Percentiles rank a stretch among this genome's conserved stretches.
Conservation (phyloP, 371 early-diverging fungal species). For the Mortierella sp. region DNA sequence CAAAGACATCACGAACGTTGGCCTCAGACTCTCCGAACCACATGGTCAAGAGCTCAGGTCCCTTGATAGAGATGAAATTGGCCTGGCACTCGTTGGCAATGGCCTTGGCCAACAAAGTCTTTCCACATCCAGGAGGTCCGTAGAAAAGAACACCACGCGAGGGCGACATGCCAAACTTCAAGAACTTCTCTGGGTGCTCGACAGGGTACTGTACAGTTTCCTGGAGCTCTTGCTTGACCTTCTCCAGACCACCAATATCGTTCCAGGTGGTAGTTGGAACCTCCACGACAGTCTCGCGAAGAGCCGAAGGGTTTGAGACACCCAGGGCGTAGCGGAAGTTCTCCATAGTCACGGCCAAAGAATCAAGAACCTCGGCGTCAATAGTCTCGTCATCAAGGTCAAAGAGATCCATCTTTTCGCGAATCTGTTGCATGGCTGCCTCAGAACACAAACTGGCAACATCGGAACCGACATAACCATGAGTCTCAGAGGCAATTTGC, state of each 20-base stretch:
- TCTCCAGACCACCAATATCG: slow-evolving; percentile 99
- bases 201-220: slow-evolving; percentile 99
- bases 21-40: slow-evolving; percentile 99
- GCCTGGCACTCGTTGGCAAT: slow-evolving; percentile 99
- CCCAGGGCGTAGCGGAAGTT: slow-evolving; percentile 99
- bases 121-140: slow-evolving; percentile 99
- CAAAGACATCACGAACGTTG: slow-evolving; percentile 99
- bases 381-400: slow-evolving; percentile 99
- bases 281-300: slow-evolving; percentile 99
- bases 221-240: slow-evolving; percentile 99
- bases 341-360: slow-evolving; percentile 99
- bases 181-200: slow-evolving; percentile 99
- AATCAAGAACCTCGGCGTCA: slow-evolving; percentile 97
- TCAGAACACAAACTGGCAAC: slow-evolving; percentile 99
- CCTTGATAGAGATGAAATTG: slow-evolving; percentile 99
- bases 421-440: slow-evolving; percentile 99
- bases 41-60: slow-evolving; percentile 99
- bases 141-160: slow-evolving; percentile 99
- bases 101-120: slow-evolving; percentile 99
- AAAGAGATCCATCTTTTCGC: slow-evolving; percentile 99
- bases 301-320: slow-evolving; percentile 98
- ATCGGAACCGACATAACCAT: slow-evolving; percentile 99
- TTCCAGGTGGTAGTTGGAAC: slow-evolving; percentile 99
- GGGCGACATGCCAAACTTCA: slow-evolving; percentile 99
- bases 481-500: slow-evolving; percentile 98